Base-by-base conservation (phyloP, 768 basidiomycete species). In the Boletus sensibilis region DNA sequence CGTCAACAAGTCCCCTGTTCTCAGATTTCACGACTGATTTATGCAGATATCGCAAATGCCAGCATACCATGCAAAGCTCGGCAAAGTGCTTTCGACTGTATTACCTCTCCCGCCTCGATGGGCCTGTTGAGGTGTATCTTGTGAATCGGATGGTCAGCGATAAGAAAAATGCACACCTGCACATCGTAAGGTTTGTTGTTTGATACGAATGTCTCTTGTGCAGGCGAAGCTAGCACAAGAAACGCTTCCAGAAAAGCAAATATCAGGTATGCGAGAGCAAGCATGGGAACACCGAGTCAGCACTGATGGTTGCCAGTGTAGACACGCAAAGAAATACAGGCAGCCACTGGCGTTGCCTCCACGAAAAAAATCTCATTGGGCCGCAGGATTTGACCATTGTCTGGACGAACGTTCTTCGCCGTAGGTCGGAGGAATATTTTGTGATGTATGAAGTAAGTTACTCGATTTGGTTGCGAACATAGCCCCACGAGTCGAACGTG, bases 41-140 rank as follows among this genome's bases (percentile, higher is more conserved):
- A 54, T 33, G 40, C 45, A 56, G 43, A 14, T 55, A 72, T 51
- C 27, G 45, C 35, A 25, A 39, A 47, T 25, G 45, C 40, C 33
- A 54, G 25, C 61, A 55, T 74, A 88, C 88, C 87, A 88, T 55
- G 90, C 90, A 70, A 92, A 92, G 56, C 83, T 80, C 2, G 86
- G 85, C 27, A 92, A 74, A 13, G 82, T 86, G 64, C 80, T 91
- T 74, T 92, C 90, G 33, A 87, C 77, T 5, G 83, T 81, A 65
- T 87, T 85, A 18, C 90, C 90, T 67, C 90, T 80, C 58, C 87
- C 84, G 33, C 90, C 90, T 49, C 89, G 82, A 68, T 90, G 88
- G 18, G 82, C 88, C 87, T 90, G 48, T 33, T 37, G 38, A 23
- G 3, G 37, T 6, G 33, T 11, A 38, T 45, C 21, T 43, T 54